phyloP scores from a whole-genome alignment of 2,329 filamentous ascomycete genomes.

The Ophiostoma quercus region DNA sequence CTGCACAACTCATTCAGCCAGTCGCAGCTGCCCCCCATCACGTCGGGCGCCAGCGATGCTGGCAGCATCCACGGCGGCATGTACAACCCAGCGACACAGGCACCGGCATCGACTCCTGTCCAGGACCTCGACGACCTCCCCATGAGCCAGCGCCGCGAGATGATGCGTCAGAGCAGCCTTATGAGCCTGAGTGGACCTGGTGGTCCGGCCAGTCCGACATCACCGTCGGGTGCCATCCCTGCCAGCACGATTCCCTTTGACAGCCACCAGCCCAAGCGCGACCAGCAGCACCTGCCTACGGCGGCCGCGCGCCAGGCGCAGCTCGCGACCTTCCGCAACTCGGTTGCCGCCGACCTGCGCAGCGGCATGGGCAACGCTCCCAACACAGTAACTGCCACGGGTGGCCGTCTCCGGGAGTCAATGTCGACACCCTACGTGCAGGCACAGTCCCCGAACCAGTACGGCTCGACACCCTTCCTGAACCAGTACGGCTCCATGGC shows the following conservation, averaged over 20 bases:
- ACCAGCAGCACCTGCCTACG: conserved; percentile 38
- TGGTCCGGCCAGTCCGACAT: neutral
- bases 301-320: conserved; percentile 49
- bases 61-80: conserved; percentile 12
- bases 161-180: conserved; percentile 53
- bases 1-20: conserved; percentile 14
- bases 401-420: conserved; percentile 19
- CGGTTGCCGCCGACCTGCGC: conserved; percentile 58
- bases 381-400: conserved; percentile 36
- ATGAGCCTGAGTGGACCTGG: conserved; percentile 31
- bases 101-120: conserved; percentile 11
- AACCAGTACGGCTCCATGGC: conserved; percentile 13
- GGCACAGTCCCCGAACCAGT: conserved; percentile 25
- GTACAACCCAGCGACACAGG: conserved; percentile 3
- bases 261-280: conserved; percentile 51
- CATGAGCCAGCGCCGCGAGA: conserved; percentile 59
- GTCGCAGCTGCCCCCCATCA: conserved; percentile 6
- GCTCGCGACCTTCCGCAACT: conserved; percentile 63
- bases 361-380: conserved; percentile 54
- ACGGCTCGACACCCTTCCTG: neutral
- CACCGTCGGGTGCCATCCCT: conserved; percentile 21
- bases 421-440: conserved; percentile 32
- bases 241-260: conserved; percentile 42
- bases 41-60: conserved; percentile 18
- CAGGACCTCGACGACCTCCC: conserved; percentile 62